Percentiles rank a stretch among this genome's conserved stretches.
Conservation (phyloP, 139 green algal species). For the Chlamydomonas asymmetrica region DNA sequence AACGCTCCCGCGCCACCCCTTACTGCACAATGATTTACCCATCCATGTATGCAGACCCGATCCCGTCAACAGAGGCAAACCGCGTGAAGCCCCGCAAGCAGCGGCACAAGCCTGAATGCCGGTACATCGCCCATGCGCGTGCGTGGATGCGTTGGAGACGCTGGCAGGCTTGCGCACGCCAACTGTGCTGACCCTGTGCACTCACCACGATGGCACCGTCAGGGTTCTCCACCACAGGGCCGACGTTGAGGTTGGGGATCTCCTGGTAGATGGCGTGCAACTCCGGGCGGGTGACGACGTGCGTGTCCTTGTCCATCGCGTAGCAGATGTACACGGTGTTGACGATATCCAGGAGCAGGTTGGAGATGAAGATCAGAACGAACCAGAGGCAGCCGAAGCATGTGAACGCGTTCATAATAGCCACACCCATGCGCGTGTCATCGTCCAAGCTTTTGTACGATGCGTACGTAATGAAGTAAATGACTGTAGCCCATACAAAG, state of each 20-base stretch:
- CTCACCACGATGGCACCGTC: slow-evolving; percentile 26
- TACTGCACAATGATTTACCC: too few species aligned
- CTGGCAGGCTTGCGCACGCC: too few species aligned
- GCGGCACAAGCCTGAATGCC: too few species aligned
- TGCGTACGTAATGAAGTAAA: slow-evolving; percentile 10
- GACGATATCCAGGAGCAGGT: slow-evolving; percentile 28
- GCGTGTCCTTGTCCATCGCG: slow-evolving; percentile 21
- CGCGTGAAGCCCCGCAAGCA: too few species aligned
- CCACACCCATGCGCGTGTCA: not conserved
- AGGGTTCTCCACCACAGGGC: slow-evolving; percentile 20
- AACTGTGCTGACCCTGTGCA: too few species aligned
- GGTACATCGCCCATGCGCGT: too few species aligned
- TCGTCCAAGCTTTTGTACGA: not conserved
- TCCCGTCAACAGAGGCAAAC: too few species aligned
- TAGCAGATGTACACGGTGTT: slow-evolving; percentile 31
- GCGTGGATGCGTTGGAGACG: too few species aligned
- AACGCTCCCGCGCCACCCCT: too few species aligned
- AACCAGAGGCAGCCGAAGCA: slow-evolving; percentile 7
- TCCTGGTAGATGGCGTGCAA: slow-evolving; percentile 16
- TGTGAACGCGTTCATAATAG: not conserved
- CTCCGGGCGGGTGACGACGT: slow-evolving; percentile 6
- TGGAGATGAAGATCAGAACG: slow-evolving; percentile 9
- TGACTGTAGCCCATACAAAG: slow-evolving; percentile 2
- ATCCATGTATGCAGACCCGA: too few species aligned
- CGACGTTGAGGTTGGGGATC: slow-evolving; percentile 11